These are phyloP conservation scores for Pestalotiopsis sp. DNA, from an alignment of 2,329 filamentous ascomycete genomes.

Conservation along the genomic window DNA sequence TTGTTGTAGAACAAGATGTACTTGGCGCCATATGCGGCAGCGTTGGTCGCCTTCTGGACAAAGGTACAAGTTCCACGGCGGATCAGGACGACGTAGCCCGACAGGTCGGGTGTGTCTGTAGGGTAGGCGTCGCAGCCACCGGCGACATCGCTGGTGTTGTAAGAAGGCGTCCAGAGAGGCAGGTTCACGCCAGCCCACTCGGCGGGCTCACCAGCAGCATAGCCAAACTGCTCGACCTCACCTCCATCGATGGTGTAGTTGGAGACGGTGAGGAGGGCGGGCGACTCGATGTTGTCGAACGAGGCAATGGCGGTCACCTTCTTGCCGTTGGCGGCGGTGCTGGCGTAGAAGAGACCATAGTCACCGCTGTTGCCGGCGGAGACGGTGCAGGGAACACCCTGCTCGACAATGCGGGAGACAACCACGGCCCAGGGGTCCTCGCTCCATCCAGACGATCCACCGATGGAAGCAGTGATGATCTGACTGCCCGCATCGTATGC, in stretches of 20 bases:
- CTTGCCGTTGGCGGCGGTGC: conserved; percentile 50
- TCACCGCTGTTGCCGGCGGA: conserved; percentile 56
- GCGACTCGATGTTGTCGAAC: conserved; percentile 48
- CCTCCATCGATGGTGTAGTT: conserved; percentile 43
- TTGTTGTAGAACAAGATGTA: conserved; percentile 68
- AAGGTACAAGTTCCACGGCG: conserved; percentile 63
- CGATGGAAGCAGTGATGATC: conserved; percentile 60
- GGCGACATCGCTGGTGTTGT: conserved; percentile 49
- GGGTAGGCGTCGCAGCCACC: conserved; percentile 58
- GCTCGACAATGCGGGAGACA: conserved; percentile 54
- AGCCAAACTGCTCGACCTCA: conserved; percentile 42
- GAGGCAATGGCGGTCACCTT: conserved; percentile 52
- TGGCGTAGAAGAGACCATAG: conserved; percentile 51
- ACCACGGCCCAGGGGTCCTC: conserved; percentile 54
- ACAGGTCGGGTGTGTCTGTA: conserved; percentile 58
- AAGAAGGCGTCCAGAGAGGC: conserved; percentile 52
- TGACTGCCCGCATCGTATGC: conserved; percentile 64
- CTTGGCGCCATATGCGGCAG: conserved; percentile 57
- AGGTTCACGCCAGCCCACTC: conserved; percentile 49
- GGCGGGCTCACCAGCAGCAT: conserved; percentile 42
- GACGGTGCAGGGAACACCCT: conserved; percentile 55
- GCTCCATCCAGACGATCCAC: conserved; percentile 54
- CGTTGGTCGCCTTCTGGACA: conserved; percentile 54
- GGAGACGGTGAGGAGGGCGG: conserved; percentile 44
- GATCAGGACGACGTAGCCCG: conserved; percentile 60